A percentile compares a stretch with the other conserved stretches of the same genome.
phyloP scores from a whole-genome alignment of 129 eudicot genomes.

The Rutidosis leptorrhynchoides region DNA sequence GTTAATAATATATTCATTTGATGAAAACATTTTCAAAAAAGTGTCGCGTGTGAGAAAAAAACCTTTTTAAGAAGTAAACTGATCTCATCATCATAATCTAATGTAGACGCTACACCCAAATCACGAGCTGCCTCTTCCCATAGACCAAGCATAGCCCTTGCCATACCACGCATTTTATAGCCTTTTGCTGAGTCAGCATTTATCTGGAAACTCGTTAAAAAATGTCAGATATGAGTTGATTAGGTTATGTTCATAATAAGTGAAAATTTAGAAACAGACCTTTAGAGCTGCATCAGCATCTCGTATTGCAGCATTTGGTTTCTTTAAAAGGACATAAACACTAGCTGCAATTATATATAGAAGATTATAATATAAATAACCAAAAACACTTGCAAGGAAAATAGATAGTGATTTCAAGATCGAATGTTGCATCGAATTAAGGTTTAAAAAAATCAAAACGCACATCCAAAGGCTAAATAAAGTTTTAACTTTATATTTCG shows the following conservation, averaged over 20 bases:
- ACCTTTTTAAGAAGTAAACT: conserved; percentile 56
- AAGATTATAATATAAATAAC: not conserved
- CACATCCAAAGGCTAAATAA: conserved; percentile 12
- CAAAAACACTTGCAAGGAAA: conserved; percentile 4
- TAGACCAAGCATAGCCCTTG: conserved; percentile 77
- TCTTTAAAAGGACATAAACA: conserved; percentile 57
- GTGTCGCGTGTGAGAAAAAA: not conserved
- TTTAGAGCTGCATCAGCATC: conserved; percentile 92
- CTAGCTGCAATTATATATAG: conserved; percentile 45
- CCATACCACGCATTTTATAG: conserved; percentile 71
- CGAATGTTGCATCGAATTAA: too few species aligned
- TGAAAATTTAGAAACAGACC: conserved; percentile 39
- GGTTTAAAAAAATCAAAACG: not conserved
- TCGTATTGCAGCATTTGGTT: conserved; percentile 92
- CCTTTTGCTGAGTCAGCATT: conserved; percentile 91
- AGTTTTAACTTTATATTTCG: not conserved
- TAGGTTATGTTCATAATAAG: conserved; percentile 6
- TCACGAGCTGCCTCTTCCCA: conserved; percentile 92
- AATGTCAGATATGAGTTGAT: not conserved
- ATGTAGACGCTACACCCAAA: conserved; percentile 61
- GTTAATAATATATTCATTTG: too few species aligned
- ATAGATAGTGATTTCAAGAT: not conserved
- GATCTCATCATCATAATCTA: conserved; percentile 85
- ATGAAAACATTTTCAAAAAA: too few species aligned
- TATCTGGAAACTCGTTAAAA: conserved; percentile 34